Base-by-base conservation (phyloP, 805 yeast genomes). In the Candida xyloterini region DNA sequence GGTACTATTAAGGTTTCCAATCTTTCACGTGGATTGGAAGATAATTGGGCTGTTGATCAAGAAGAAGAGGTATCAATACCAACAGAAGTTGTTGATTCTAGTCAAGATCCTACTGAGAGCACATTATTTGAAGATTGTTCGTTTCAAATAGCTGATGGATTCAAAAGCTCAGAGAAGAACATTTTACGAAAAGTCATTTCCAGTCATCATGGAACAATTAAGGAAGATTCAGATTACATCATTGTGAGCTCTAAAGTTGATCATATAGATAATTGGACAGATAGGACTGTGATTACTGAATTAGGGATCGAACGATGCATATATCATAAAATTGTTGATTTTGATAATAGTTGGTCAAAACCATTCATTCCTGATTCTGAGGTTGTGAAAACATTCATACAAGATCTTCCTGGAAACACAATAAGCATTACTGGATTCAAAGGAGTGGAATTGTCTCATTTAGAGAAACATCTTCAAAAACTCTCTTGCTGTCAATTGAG, bases 401-500 rank as follows among this genome's bases (percentile, higher is more conserved):
- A 23, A 4, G 37, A 18, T 5, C 20, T 18, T 18, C 20, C 20
- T 18, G 20, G 20, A 18, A 18, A 18, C 20, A 18, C 6, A 6
- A 18, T 18, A 18, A 18, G 55, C 4, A 55, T 61, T 5, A 60
- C 64, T 1, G 63, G 62, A 2, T 60, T 60, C 30, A 47, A 49
- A 30, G 64, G 62, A 6, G 52, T 61, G 3, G 63, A 61, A 18
- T 34, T 59, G 30, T 44, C 60, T 2, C 65, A 61, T 31, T 15
- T 60, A 8, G 61, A 53, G 15, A 79, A 74, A 15, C 77, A 84
- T 46, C 67, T 93, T 30, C 52, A 65, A 15, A 57, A 73, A 28
- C 53, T 84, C 13, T 74, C 29, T 1, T 6, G 8, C 1, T 73
- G 79, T 34, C 67, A 67, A 26, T 71, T 72, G 44, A 65, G 72